Evolutionary conservation across 78 protist genomes (phyloP).

Genomic region (Goniomonas avonlea): DNA sequence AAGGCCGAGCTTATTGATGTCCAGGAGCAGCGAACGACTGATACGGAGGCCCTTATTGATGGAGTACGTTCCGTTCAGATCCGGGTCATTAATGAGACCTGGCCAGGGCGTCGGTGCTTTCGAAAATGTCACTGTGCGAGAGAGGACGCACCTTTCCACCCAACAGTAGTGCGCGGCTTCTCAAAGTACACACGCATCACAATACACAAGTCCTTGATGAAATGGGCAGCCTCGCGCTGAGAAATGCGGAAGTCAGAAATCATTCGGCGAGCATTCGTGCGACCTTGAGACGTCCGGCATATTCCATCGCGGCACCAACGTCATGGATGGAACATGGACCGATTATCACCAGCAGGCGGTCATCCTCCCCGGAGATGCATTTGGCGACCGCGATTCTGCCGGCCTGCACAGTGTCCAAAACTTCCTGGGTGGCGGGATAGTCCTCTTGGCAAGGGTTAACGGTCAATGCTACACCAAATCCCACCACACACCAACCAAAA

Average conservation of each 20-base stretch:
- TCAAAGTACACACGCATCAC: constrained; percentile 30
- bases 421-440: too few species aligned
- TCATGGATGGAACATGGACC: constrained; percentile 13
- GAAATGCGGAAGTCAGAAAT: too few species aligned
- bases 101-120: not conserved
- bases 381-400: too few species aligned
- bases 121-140: not conserved
- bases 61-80: constrained; percentile 4
- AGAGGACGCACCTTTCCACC: not conserved
- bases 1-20: constrained; percentile 19
- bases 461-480: too few species aligned
- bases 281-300: not conserved
- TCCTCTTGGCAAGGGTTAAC: too few species aligned
- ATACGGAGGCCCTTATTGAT: constrained; percentile 19
- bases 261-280: not conserved
- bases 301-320: not conserved
- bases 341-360: not conserved
- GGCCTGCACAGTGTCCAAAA: too few species aligned
- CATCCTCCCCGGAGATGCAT: not conserved
- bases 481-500: too few species aligned
- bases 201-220: too few species aligned
- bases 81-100: constrained; percentile 30
- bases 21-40: not conserved
- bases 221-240: too few species aligned
- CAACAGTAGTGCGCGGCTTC: constrained; percentile 29